A percentile compares a stretch with the other conserved stretches of the same genome.
Conservation (phyloP, 2,329 filamentous ascomycete species). For the Neopestalotiopsis rosae region DNA sequence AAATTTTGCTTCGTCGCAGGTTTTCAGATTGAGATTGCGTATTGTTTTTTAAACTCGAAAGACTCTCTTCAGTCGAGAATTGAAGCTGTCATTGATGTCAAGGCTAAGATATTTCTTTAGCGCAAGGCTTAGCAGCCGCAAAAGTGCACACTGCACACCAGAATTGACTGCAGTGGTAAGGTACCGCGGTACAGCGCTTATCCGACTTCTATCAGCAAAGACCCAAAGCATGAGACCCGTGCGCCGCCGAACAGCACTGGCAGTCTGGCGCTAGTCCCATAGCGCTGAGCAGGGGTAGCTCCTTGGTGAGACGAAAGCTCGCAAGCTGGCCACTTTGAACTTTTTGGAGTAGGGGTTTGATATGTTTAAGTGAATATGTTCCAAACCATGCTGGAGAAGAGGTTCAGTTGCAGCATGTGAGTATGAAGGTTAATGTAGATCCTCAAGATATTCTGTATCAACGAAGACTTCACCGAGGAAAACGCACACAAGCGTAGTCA, state of each 20-base stretch:
- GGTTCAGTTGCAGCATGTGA: neutral
- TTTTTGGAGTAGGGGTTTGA: constrained; percentile 7
- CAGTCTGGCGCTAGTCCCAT: constrained; percentile 6
- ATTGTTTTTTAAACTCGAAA: neutral
- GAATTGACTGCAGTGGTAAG: neutral
- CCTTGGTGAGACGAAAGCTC: constrained; percentile 15
- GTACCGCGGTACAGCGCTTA: neutral
- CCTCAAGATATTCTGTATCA: neutral
- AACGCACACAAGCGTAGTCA: neutral
- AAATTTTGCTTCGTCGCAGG: neutral
- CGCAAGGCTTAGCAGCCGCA: constrained; percentile 14
- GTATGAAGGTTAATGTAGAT: constrained; percentile 1
- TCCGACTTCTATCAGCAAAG: too few relatives aligned
- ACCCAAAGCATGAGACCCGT: neutral
- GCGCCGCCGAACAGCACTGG: neutral
- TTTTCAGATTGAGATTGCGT: neutral
- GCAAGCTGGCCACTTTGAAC: constrained; percentile 20
- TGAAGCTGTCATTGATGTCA: constrained; percentile 18
- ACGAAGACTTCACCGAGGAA: neutral
- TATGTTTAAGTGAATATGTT: constrained; percentile 4
- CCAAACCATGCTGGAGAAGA: neutral
- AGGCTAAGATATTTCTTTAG: constrained; percentile 20
- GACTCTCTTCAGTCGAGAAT: neutral
- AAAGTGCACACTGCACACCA: neutral
- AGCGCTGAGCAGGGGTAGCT: constrained; percentile 14